Base-by-base conservation (phyloP, 495 filamentous ascomycete species). In the Podospora pseudopauciseta region DNA sequence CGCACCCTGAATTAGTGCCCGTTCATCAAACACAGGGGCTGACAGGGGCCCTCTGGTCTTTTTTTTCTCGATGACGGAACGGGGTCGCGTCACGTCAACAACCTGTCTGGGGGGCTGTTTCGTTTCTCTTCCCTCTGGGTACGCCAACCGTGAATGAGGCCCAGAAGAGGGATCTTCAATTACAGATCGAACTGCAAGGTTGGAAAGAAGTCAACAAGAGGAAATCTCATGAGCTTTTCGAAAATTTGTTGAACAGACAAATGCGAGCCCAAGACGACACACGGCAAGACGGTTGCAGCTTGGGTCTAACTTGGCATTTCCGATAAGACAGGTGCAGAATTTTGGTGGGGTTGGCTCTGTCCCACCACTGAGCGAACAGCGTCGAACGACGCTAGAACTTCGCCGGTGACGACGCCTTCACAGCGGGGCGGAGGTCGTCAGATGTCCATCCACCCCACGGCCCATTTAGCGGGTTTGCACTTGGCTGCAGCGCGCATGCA, bases 1-100 rank as follows among this genome's bases (percentile, higher is more conserved):
- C 55, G n/a, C 55, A 49, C 55, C 55, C 23, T 7, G 55, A 58
- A 20, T 58, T 58, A 58, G 55, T 58, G 55, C 55, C 55, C 23
- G 55, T 20, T 58, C n/a, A 58, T 26, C 55, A 58, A 58, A 58
- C 55, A 58, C 55, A 58, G 23, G 55, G 55, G 55, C 11, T 26
- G 55, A 58, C 55, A 58, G 55, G 55, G 55, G 23, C 23, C n/a
- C 55, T 58, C 19, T 26, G 19, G 39, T 49, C 39, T 49, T 49
- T 16, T 49, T 16, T 49, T 49, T 32, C 30, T 32, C 4, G 39
- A 49, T 49, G 39, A 49, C 30, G 30, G 30, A 32, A 32, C 13
- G 39, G 39, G 39, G 39, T 49, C 39, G 15, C 39, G 39, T 49
- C 39, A 16, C 39, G 39, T 49, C 39, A 49, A 13, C 39, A 23